Evolutionary conservation across 805 yeast genomes (phyloP), one percentile per base, ranked within the genome.

Genomic region (Saccharomyces kudriavzevii): DNA sequence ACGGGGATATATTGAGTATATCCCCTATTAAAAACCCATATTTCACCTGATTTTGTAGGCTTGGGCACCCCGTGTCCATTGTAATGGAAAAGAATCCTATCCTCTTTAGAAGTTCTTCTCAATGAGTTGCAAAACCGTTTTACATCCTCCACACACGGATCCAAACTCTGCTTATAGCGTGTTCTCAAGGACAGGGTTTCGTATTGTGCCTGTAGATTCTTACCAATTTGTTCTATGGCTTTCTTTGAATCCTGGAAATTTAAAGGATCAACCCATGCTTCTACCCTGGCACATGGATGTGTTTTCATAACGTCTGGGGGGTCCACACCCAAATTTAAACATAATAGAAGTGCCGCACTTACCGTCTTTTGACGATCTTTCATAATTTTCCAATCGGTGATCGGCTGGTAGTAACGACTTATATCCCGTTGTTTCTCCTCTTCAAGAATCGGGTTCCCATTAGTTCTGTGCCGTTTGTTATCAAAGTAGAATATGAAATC

Each of bases 21-120:
- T 1, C 96, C 96, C 60, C 97, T 76, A 69, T 94, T 94, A 74
- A 94, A 94, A 10, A 94, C 98, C 99, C 99, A 94, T 27, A 94
- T 89, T 66, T 94, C 99, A 25, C 99, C 99, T 48, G 91, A 82
- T 35, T 89, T 83, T 0, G 99, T 94, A 0, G 99, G 98, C 62
- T 89, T 89, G 0, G 99, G 99, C 1, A 94, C 99, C 25, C 99
- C 99, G 66, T 94, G 99, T 5, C 99, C 99, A 62, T 94, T 94
- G 68, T 94, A 94, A 68, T 94, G 98, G 68, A 94, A 92, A 52
- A 94, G 69, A 9, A 92, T 87, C 55, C 99, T 77, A 67, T 92
- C 98, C 57, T 92, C 97, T 64, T 91, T 89, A 2, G 97, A 96
- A 54, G 87, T 86, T 53, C 97, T 77, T 60, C 99, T 76, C 55